These are phyloP conservation scores for Lipomyces starkeyi DNA, from an alignment of 805 yeast genomes.

Conservation along the genomic window DNA sequence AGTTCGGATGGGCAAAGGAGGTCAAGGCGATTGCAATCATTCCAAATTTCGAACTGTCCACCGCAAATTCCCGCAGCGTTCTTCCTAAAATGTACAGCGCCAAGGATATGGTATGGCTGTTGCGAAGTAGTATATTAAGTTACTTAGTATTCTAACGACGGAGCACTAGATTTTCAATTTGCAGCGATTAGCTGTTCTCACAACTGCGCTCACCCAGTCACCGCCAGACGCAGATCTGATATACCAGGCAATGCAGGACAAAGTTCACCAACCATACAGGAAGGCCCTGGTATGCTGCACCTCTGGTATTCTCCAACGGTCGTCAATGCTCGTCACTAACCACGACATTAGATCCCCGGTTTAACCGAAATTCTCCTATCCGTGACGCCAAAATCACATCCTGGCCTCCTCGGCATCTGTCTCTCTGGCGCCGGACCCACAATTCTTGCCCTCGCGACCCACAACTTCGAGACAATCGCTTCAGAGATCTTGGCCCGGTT, in stretches of 20 bases:
- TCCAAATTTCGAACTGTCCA: constrained; percentile 92
- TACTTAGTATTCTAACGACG: not conserved
- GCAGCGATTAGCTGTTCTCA: constrained; percentile 90
- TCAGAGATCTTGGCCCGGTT: constrained; percentile 73
- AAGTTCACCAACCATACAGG: constrained; percentile 96
- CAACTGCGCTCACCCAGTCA: constrained; percentile 85
- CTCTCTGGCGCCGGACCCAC: constrained; percentile 99
- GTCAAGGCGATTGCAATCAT: constrained; percentile 89
- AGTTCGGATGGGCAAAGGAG: constrained; percentile 79
- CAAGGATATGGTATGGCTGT: constrained; percentile 60
- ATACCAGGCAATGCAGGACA: constrained; percentile 95
- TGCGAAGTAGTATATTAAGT: not conserved
- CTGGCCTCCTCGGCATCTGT: constrained; percentile 91
- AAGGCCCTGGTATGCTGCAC: constrained; percentile 57
- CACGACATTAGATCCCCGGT: constrained; percentile 69
- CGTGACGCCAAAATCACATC: constrained; percentile 76
- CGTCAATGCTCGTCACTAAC: not conserved
- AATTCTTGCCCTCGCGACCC: constrained; percentile 89
- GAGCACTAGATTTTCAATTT: constrained; percentile 70
- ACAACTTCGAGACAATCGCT: constrained; percentile 84
- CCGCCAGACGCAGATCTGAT: constrained; percentile 84
- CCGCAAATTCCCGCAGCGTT: constrained; percentile 89
- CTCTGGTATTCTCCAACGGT: not conserved
- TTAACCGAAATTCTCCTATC: constrained; percentile 76
- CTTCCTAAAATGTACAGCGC: constrained; percentile 80